Conservation (phyloP, 352 stramenopile species). For the Globisporangium emineosum region DNA sequence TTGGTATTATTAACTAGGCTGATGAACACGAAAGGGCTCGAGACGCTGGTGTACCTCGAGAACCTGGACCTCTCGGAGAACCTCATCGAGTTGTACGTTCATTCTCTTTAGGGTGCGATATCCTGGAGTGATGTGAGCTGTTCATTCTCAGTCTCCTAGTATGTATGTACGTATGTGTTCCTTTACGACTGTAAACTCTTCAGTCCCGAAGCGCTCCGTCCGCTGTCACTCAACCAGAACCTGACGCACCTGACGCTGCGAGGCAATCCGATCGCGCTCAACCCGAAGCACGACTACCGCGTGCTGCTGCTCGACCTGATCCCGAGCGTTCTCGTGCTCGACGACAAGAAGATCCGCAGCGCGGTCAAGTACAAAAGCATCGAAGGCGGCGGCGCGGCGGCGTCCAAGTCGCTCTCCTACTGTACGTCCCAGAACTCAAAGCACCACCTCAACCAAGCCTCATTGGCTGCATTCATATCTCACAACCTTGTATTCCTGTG, state of each 20-base stretch:
- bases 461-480: background rate
- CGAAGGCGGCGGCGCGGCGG: constrained; percentile 16
- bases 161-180: too few species aligned
- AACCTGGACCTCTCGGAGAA: constrained; percentile 72
- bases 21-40: constrained; percentile 59
- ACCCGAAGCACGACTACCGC: constrained; percentile 51
- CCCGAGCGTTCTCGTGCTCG: constrained; percentile 64
- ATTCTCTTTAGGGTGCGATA: too few species aligned
- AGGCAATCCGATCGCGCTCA: constrained; percentile 63
- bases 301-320: constrained; percentile 74
- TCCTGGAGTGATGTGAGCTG: too few species aligned
- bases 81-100: constrained; percentile 72
- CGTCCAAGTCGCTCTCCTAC: constrained; percentile 70
- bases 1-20: constrained; percentile 24
- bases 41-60: constrained; percentile 58
- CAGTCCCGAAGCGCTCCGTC: constrained; percentile 57
- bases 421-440: constrained; percentile 29
- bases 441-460: background rate
- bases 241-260: constrained; percentile 65
- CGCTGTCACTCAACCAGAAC: constrained; percentile 63
- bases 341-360: constrained; percentile 72
- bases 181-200: background rate
- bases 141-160: too few species aligned
- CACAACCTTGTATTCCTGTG: background rate
- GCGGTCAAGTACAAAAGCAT: constrained; percentile 38